These are phyloP conservation scores for Phytophthora rubi DNA, from an alignment of 352 stramenopile species.

Conservation along the genomic window DNA sequence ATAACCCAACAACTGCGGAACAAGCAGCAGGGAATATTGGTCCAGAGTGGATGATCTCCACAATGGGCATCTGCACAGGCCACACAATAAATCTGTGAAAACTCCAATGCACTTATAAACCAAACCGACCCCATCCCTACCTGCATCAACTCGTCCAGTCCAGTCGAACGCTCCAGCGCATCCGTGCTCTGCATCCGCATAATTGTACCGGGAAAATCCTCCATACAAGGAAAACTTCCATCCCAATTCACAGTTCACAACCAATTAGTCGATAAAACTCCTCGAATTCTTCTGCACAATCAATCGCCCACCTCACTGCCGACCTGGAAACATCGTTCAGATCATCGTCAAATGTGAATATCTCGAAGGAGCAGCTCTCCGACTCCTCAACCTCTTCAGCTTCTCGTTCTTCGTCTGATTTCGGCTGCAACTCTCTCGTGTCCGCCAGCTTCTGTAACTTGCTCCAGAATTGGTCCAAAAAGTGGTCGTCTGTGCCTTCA, in stretches of 20 bases:
- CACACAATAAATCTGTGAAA: background rate
- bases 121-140: constrained; percentile 18
- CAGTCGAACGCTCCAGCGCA: constrained; percentile 16
- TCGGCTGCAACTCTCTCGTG: constrained; percentile 5
- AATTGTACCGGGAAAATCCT: constrained; percentile 45
- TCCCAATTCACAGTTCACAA: background rate
- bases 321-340: constrained; percentile 47
- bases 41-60: constrained; percentile 63
- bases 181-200: constrained; percentile 31
- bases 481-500: constrained; percentile 11
- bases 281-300: background rate
- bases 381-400: constrained; percentile 11
- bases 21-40: constrained; percentile 42
- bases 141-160: constrained; percentile 45
- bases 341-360: constrained; percentile 53
- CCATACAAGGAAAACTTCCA: constrained; percentile 44
- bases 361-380: constrained; percentile 42
- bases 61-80: constrained; percentile 48
- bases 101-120: background rate
- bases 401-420: constrained; percentile 12
- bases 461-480: constrained; percentile 32
- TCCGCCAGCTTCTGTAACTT: constrained; percentile 14
- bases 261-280: background rate
- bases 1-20: constrained; percentile 35
- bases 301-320: constrained; percentile 40